Conservation (phyloP, 805 yeast species). For the Schwanniomyces vanrijiae region DNA sequence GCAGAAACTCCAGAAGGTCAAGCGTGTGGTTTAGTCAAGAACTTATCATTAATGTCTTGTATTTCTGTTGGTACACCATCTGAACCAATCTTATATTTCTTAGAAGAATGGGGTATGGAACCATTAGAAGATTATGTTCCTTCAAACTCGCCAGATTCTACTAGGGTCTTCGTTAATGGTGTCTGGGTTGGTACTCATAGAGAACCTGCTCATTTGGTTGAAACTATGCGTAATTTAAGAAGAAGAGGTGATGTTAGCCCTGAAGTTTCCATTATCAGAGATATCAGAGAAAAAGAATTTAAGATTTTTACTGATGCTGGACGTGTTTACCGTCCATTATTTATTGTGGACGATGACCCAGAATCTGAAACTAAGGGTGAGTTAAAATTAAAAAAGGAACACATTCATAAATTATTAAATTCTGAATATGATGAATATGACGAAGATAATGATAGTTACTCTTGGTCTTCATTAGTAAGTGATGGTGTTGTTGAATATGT, state of each 20-base stretch:
- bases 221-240: constrained; percentile 86
- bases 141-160: constrained; percentile 84
- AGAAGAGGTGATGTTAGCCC: constrained; percentile 95
- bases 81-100: constrained; percentile 85
- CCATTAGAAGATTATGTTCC: constrained; percentile 96
- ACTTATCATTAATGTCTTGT: constrained; percentile 93
- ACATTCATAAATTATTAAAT: constrained; percentile 67
- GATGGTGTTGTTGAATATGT: constrained; percentile 94
- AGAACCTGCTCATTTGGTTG: constrained; percentile 90
- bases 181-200: constrained; percentile 99
- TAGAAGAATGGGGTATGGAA: constrained; percentile 99
- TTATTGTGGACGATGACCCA: constrained; percentile 85
- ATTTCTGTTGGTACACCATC: constrained; percentile 98
- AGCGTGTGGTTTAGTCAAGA: constrained; percentile 98
- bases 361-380: constrained; percentile 71
- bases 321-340: constrained; percentile 94
- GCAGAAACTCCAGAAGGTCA: constrained; percentile 99
- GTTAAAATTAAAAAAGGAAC: constrained; percentile 80
- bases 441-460: constrained; percentile 56
- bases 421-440: constrained; percentile 64
- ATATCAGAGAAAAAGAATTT: constrained; percentile 91
- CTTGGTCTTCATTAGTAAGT: constrained; percentile 81
- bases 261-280: constrained; percentile 95
- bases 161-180: constrained; percentile 96
- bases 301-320: constrained; percentile 98